Base-by-base conservation (phyloP, 2,329 filamentous ascomycete species). In the Macrophomina tecta region DNA sequence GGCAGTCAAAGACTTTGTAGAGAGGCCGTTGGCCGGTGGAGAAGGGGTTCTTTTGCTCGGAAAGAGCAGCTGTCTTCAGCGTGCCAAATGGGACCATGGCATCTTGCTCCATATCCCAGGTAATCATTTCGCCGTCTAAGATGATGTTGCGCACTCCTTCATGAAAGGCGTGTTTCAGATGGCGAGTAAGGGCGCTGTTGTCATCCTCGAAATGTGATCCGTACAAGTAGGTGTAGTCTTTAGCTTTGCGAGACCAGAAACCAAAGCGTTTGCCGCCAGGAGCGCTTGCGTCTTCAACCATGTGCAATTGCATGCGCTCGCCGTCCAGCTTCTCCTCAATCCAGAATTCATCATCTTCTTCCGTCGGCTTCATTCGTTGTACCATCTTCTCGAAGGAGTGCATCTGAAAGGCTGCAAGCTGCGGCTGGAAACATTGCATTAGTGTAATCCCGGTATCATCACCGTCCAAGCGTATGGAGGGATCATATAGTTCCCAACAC, bases 311-410 rank as follows among this genome's bases (percentile, higher is more conserved):
- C 90, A 99, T 97, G 32, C 95, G 88, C 79, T 99, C 95, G 1
- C 95, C 95, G 72, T 99, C 95, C 8, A 99, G 83, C 78, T 99
- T 99, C 80, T 99, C 95, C 77, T 99, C 95, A 56, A 98, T 95
- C 93, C 94, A 98, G 74, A 96, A 99, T 8, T 91, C 88, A 0
- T 85, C 83, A 63, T 96, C 89, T 0, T 92, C 89, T 30, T 90
- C 86, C 0, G 87, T 90, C 0, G 86, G 83, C 2, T 87, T 86
- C 79, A 90, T 87, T 52, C 81, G 89, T 18, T 87, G 83, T 1
- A 96, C 88, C 86, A 96, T 92, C 74, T 89, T 91, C 65, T 93
- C 87, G 71, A 97, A 92, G 0, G 89, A 89, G 40, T 91, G 87
- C 84, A 91, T 91, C 77, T 97, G 93, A 70, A 97, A 97, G 70